Conservation (phyloP, 345 rosid genomes). For the Rhodamnia argentea region DNA sequence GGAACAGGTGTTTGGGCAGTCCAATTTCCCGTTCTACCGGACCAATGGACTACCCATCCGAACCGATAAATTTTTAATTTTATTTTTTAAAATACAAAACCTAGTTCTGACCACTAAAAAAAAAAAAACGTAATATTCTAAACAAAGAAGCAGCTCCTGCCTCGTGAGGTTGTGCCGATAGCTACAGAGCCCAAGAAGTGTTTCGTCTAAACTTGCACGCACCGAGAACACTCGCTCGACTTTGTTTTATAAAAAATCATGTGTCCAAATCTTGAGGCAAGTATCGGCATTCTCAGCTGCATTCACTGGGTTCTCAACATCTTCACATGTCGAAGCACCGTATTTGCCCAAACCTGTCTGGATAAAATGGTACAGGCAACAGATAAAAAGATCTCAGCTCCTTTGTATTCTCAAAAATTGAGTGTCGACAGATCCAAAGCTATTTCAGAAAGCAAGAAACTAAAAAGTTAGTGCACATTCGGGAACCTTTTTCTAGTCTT, state of each 20-base stretch:
- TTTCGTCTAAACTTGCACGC: background rate
- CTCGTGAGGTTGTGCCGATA: background rate
- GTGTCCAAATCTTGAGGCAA: background rate
- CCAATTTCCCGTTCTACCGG: too few species aligned
- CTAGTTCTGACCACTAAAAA: too few species aligned
- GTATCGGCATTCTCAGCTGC: background rate
- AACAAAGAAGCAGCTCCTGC: too few species aligned
- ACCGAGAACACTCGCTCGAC: background rate
- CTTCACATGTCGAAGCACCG: background rate
- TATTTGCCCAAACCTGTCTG: background rate
- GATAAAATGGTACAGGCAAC: background rate
- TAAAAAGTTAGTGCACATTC: background rate
- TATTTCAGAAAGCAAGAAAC: background rate
- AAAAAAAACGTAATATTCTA: too few species aligned
- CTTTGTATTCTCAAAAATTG: background rate
- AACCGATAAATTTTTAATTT: too few species aligned
- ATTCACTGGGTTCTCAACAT: background rate
- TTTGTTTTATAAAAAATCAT: background rate
- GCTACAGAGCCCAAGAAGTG: background rate
- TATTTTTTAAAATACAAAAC: too few species aligned
- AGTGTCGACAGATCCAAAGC: background rate
- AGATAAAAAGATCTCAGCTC: background rate
- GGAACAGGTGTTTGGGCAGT: too few species aligned
- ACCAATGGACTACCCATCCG: too few species aligned
- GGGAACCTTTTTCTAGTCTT: too few species aligned